Conservation (phyloP, 495 filamentous ascomycete species). For the Penicillium coffeae region DNA sequence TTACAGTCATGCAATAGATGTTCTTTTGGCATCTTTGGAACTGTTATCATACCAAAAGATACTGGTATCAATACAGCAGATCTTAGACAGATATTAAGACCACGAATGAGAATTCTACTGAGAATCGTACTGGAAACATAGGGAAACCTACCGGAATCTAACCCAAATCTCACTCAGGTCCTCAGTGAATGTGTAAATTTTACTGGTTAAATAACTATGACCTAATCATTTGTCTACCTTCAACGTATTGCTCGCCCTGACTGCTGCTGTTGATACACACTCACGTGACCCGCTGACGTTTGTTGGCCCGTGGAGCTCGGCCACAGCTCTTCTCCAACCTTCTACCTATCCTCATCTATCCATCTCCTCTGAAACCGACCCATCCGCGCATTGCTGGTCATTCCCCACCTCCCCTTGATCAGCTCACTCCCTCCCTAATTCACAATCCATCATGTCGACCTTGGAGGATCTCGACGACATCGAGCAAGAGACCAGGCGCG, state of each 20-base stretch:
- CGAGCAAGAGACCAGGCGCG: conserved; percentile 74
- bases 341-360: conserved; percentile 15
- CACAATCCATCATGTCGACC: conserved; percentile 63
- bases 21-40: too few relatives aligned
- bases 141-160: too few relatives aligned
- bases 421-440: conserved; percentile 8
- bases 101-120: too few relatives aligned
- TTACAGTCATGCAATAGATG: too few relatives aligned
- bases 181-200: too few relatives aligned
- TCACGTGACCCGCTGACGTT: conserved; percentile 48
- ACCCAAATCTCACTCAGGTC: too few relatives aligned
- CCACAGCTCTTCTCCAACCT: conserved; percentile 32
- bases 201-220: too few relatives aligned
- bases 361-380: conserved; percentile 9
- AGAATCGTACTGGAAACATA: too few relatives aligned
- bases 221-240: not conserved
- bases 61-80: too few relatives aligned
- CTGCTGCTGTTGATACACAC: conserved; percentile 25
- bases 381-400: not conserved
- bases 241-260: too few relatives aligned
- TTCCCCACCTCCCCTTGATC: conserved; percentile 2
- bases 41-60: too few relatives aligned
- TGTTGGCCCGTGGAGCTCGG: conserved; percentile 32
- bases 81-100: too few relatives aligned
- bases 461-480: conserved; percentile 79